Conservation (phyloP, 1,284 basidiomycete species). For the Irpex sp. region DNA sequence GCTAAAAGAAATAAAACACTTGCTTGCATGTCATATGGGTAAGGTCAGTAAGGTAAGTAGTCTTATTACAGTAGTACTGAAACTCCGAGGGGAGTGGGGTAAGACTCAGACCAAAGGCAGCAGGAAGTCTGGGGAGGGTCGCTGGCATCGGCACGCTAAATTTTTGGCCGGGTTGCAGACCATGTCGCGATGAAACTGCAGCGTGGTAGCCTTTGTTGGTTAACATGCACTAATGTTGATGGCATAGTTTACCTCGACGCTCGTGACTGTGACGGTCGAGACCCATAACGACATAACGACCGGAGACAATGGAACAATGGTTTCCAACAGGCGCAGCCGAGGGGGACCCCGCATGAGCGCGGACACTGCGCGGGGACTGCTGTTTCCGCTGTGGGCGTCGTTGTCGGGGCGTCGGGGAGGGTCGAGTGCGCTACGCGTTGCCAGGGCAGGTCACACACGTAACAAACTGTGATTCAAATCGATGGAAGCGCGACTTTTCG, state of each 20-base stretch:
- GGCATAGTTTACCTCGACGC: neutral
- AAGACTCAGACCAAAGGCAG: too few species aligned
- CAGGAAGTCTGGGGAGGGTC: neutral
- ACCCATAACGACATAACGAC: neutral
- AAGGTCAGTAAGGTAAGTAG: too few species aligned
- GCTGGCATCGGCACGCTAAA: neutral
- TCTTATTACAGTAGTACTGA: too few species aligned
- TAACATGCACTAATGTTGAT: neutral
- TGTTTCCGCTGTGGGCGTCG: neutral
- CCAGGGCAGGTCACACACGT: constrained; percentile 1
- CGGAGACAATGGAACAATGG: neutral
- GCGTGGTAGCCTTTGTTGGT: neutral
- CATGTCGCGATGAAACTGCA: constrained; percentile 10
- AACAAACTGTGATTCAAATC: constrained; percentile 9
- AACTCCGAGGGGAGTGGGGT: too few species aligned
- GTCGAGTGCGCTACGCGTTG: constrained; percentile 2
- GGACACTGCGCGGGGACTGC: neutral
- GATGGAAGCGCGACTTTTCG: constrained; percentile 7
- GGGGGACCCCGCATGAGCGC: neutral
- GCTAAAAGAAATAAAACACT: too few species aligned
- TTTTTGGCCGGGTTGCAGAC: neutral
- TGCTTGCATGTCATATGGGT: too few species aligned
- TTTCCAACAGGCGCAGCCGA: neutral
- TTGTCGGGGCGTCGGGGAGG: neutral
- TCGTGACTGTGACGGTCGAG: neutral